These are phyloP conservation scores for Funneliformis geosporum DNA, from an alignment of 192 early-diverging fungal genomes.

Conservation along the genomic window DNA sequence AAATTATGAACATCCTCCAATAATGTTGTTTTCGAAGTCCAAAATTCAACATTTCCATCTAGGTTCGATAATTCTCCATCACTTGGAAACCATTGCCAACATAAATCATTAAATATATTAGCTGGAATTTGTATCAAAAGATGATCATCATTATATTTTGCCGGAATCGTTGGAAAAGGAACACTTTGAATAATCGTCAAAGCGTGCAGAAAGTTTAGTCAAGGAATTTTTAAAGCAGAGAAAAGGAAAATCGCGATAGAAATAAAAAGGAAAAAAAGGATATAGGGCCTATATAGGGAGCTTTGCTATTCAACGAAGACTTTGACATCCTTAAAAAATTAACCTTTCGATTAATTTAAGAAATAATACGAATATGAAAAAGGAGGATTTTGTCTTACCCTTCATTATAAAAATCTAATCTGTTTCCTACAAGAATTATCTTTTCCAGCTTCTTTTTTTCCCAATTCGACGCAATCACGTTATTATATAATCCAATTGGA, in stretches of 20 bases:
- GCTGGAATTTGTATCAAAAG: not conserved
- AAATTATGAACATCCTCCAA: not conserved
- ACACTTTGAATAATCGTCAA: constrained; percentile 12
- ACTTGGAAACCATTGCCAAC: constrained; percentile 29
- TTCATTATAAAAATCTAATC: constrained; percentile 47
- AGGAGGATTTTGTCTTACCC: constrained; percentile 27
- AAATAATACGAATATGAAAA: not conserved
- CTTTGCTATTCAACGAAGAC: constrained; percentile 3
- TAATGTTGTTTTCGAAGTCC: not conserved
- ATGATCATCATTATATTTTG: constrained; percentile 7
- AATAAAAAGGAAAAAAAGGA: constrained; percentile 7
- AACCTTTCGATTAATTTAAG: not conserved
- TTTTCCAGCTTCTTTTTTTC: constrained; percentile 29
- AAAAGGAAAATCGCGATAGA: not conserved
- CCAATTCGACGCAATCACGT: constrained; percentile 43
- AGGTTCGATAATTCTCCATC: not conserved
- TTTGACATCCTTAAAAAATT: not conserved
- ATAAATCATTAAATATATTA: constrained; percentile 19
- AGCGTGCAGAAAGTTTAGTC: constrained; percentile 9
- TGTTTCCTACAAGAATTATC: constrained; percentile 42
- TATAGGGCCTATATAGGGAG: constrained; percentile 23
- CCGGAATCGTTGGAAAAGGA: not conserved
- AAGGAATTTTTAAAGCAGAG: not conserved
- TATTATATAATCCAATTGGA: constrained; percentile 45
- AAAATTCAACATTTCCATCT: constrained; percentile 15